These are phyloP conservation scores for Komagataella phaffii DNA, from an alignment of 805 yeast genomes.

Conservation along the genomic window DNA sequence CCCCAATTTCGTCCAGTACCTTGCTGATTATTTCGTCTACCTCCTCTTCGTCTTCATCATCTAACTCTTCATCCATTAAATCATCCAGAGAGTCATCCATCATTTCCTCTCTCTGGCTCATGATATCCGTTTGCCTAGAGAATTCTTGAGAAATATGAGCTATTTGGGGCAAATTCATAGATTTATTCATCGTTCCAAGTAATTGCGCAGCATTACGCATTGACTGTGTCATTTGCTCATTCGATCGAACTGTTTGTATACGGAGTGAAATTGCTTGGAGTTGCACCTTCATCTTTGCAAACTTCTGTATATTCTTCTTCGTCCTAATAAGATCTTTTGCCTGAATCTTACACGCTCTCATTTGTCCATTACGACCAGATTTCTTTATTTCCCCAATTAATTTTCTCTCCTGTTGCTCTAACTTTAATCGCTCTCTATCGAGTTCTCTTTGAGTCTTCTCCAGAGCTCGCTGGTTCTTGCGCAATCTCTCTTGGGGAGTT, in stretches of 20 bases:
- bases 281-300: slow-evolving; percentile 89
- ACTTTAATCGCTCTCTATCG: slow-evolving; percentile 72
- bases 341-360: slow-evolving; percentile 83
- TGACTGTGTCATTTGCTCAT: slow-evolving; percentile 88
- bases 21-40: slow-evolving; percentile 83
- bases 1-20: slow-evolving; percentile 93
- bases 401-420: slow-evolving; percentile 88
- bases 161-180: slow-evolving; percentile 83
- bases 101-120: slow-evolving; percentile 98
- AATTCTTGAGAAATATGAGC: slow-evolving; percentile 90
- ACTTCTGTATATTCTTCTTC: slow-evolving; percentile 69
- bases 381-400: slow-evolving; percentile 76
- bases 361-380: slow-evolving; percentile 82
- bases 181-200: slow-evolving; percentile 75
- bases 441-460: slow-evolving; percentile 92
- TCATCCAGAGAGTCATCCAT: slow-evolving; percentile 98
- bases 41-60: slow-evolving; percentile 70
- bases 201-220: slow-evolving; percentile 90
- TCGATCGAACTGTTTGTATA: slow-evolving; percentile 83
- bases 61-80: slow-evolving; percentile 84
- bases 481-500: slow-evolving; percentile 89
- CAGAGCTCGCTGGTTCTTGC: slow-evolving; percentile 90
- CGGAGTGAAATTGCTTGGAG: slow-evolving; percentile 88
- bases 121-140: slow-evolving; percentile 84
- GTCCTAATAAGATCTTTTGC: slow-evolving; percentile 93